Base-by-base conservation (phyloP, 2,329 filamentous ascomycete species). In the Claviceps lovelessii region DNA sequence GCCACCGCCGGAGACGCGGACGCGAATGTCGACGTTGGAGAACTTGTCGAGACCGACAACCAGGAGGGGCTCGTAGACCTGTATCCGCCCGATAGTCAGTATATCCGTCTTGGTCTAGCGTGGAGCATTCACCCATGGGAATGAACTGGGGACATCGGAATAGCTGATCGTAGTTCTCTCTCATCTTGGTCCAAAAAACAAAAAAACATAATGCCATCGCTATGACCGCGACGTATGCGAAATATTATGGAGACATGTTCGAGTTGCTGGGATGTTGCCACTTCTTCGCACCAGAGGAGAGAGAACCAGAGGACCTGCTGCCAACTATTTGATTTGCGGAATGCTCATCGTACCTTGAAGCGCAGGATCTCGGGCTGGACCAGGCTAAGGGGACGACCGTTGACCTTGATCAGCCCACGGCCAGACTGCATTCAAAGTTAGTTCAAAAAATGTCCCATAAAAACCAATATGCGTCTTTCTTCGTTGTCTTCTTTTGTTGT, bases 1-100 rank as follows among this genome's bases (percentile, higher is more conserved):
- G 79, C 91, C 93, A 88, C 93, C 93, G 74, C 93, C 93, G 70
- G 84, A 81, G 70, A 97, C 93, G 71, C 90, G 88, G 73, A 97
- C 89, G 67, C 93, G 88, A 80, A 98, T 96, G 76, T 98, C 93
- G 75, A 97, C 88, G 71, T 86, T 81, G 71, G 88, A 83, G 79
- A 95, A 95, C 79, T 95, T 97, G 80, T 98, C 93, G 70, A 94
- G 83, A 67, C 93, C 93, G 72, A 97, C 84, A 72, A 98, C 88
- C 68, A 98, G 85, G 76, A 98, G 79, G 68, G 93, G 93, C 80
- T 98, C 93, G 85, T 98, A 98, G 78, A 97, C 90, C 84, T 87
- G 65, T 0, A 17, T 19, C 23, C 23, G 23, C 23, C 23, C 23
- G 5, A 15, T 1, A n/a, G 33, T 52, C 19, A 52, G 50, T 5